Percentiles rank a stretch among this genome's conserved stretches.
Evolutionary conservation across 352 stramenopile species (phyloP).

Genomic region (Peronospora farinosa): DNA sequence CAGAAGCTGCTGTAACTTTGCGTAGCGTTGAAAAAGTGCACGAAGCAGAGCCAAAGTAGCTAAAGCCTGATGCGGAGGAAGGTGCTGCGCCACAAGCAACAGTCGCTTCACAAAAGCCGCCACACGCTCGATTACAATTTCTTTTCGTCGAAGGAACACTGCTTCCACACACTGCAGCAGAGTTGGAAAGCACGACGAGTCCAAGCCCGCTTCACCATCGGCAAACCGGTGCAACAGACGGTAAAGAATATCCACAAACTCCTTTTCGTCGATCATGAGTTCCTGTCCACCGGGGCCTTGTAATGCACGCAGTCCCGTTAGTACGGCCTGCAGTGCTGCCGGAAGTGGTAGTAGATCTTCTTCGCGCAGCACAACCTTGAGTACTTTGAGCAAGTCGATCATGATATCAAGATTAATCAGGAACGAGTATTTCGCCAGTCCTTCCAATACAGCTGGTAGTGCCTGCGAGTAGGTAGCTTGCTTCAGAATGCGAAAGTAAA

Average conservation of each 20-base stretch:
- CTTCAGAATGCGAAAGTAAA: slow-evolving; percentile 97
- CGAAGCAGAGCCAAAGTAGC: slow-evolving; percentile 87
- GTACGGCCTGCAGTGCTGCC: slow-evolving; percentile 75
- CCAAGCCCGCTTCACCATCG: slow-evolving; percentile 43
- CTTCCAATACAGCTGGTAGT: slow-evolving; percentile 88
- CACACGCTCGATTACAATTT: slow-evolving; percentile 91
- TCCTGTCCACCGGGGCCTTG: slow-evolving; percentile 89
- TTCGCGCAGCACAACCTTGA: slow-evolving; percentile 88
- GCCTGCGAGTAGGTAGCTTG: slow-evolving; percentile 82
- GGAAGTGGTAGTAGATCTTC: slow-evolving; percentile 63
- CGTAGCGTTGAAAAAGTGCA: slow-evolving; percentile 88
- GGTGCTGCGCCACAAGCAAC: slow-evolving; percentile 83
- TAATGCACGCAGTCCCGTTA: slow-evolving; percentile 90
- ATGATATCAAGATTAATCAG: slow-evolving; percentile 98
- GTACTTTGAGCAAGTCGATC: slow-evolving; percentile 92
- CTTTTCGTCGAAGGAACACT: slow-evolving; percentile 91
- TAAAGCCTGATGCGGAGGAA: slow-evolving; percentile 73
- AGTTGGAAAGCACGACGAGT: slow-evolving; percentile 52
- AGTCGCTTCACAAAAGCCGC: slow-evolving; percentile 94
- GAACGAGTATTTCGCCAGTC: slow-evolving; percentile 93
- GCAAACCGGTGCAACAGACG: slow-evolving; percentile 73
- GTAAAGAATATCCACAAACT: slow-evolving; percentile 94
- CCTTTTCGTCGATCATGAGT: slow-evolving; percentile 94
- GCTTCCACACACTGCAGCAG: slow-evolving; percentile 88
- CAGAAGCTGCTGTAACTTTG: slow-evolving; percentile 90